A percentile compares a stretch with the other conserved stretches of the same genome.
These are phyloP conservation scores for Hydnum rufescens DNA, from an alignment of 768 basidiomycete genomes.

Conservation along the genomic window DNA sequence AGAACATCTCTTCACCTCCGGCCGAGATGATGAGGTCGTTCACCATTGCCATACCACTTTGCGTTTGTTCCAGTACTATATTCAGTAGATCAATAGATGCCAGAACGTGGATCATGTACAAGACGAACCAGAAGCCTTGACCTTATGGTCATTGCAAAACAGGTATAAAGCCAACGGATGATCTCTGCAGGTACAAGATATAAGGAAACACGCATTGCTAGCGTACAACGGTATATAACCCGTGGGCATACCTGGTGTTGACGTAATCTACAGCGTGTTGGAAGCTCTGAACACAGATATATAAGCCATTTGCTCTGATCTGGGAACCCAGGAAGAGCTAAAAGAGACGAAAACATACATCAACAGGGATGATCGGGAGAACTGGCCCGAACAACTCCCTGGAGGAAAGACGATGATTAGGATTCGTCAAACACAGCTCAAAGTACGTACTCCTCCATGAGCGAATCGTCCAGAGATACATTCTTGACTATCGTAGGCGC, in stretches of 20 bases:
- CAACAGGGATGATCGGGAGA: slow-evolving; percentile 18
- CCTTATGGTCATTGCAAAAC: slow-evolving; percentile 31
- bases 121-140: slow-evolving; percentile 13
- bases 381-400: slow-evolving; percentile 23
- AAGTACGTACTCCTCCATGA: slow-evolving; percentile 23
- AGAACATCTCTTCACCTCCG: slow-evolving; percentile 12
- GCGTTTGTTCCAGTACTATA: slow-evolving; percentile 34
- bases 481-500: slow-evolving; percentile 41
- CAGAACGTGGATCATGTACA: background rate
- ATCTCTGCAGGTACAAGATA: slow-evolving; percentile 27
- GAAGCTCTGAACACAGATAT: slow-evolving; percentile 7
- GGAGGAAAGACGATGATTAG: background rate
- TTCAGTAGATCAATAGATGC: background rate
- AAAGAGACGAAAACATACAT: no score
- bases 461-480: slow-evolving; percentile 32
- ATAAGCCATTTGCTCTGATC: background rate
- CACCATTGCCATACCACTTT: slow-evolving; percentile 34
- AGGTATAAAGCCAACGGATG: slow-evolving; percentile 43
- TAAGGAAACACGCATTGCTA: background rate
- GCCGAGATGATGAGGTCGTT: slow-evolving; percentile 38
- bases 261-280: slow-evolving; percentile 15
- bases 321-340: no score
- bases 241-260: slow-evolving; percentile 7
- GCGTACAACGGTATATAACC: background rate
- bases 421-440: background rate